Evolutionary conservation across 2,329 filamentous ascomycete genomes (phyloP).

Genomic region (Helotiales sp.): DNA sequence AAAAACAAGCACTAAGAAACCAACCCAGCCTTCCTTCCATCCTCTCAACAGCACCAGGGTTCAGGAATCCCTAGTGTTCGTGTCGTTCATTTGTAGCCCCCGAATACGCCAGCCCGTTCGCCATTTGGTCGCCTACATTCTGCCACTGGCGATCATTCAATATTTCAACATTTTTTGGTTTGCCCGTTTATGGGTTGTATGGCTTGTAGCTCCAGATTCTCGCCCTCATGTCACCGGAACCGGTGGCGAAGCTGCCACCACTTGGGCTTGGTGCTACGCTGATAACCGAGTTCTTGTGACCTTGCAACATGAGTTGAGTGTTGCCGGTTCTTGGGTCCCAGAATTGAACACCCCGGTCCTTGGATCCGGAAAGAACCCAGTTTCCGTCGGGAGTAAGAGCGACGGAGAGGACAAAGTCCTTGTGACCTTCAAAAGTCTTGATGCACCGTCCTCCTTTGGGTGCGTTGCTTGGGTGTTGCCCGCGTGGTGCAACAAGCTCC

Average conservation of each 20-base stretch:
- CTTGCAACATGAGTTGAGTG: constrained; percentile 97
- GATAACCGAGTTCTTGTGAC: constrained; percentile 98
- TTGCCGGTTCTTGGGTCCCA: constrained; percentile 95
- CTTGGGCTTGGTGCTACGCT: constrained; percentile 90
- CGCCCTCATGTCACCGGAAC: constrained; percentile 95
- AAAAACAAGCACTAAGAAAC: constrained; percentile 8
- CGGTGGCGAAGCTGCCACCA: constrained; percentile 89
- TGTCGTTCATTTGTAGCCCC: not conserved
- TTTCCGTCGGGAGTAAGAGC: constrained; percentile 91
- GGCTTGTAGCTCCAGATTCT: constrained; percentile 88
- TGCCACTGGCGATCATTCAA: constrained; percentile 6
- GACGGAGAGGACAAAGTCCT: constrained; percentile 97
- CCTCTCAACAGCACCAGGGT: not conserved
- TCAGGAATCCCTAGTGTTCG: not conserved
- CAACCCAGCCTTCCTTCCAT: not conserved
- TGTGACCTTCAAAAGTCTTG: constrained; percentile 96
- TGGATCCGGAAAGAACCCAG: constrained; percentile 97
- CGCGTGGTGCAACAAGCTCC: constrained; percentile 79
- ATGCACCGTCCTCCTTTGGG: constrained; percentile 91
- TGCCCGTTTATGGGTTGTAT: constrained; percentile 17
- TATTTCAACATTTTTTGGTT: not conserved
- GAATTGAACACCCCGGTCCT: constrained; percentile 97
- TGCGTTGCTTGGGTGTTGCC: constrained; percentile 66
- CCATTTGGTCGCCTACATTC: constrained; percentile 6
- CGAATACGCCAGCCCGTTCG: constrained; percentile 18